Base-by-base conservation (phyloP, 23 red algal species). In the Gracilariopsis chorda region DNA sequence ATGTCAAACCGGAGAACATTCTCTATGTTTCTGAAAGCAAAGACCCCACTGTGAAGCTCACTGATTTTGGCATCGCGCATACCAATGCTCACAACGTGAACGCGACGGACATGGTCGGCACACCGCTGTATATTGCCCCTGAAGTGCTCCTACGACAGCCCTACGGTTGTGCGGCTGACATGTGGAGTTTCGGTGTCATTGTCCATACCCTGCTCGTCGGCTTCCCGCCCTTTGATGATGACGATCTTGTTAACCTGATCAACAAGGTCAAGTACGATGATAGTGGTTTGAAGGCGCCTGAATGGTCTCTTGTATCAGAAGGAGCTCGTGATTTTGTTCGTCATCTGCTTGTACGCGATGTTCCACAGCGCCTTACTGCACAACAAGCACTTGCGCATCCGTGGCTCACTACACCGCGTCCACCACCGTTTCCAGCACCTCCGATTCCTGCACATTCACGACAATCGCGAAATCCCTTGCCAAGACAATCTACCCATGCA, bases 1-100 rank as follows among this genome's bases (percentile, higher is more conserved):
- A 98, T 67, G 78, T 98, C 56, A 98, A 98, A 64, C 95, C 95
- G 19, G 95, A 98, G 77, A 98, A 98, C 58, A 64, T 98, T 45
- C 37, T 98, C 57, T 92, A 86, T 85, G 83, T 74, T 19, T 73
- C 85, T 13, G 40, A 84, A 6, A 80, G 58, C 47, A 44, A 35
- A 43, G 95, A 93, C 47, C 77, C 90, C 27, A 80, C 79, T 21
- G 57, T 98, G 1, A 94, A 94, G 52, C 80, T 92, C 19, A 94
- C 92, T 28, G 95, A 98, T 72, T 98, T 98, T 92, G 95, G 95
- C 45, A 83, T 98, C 9, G 78, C 90, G 56, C 80, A 87, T 25
- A 29, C 42, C 29, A 25, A 60, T 7, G 58, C 53, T 30, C 35
- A 68, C 21, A 80, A 48, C 8, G 24, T 45, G 42, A 51, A 14